Evolutionary conservation across 2,329 filamentous ascomycete species (phyloP), one percentile per base, ranked within the genome.

Genomic region (Rutstroemia sp.): DNA sequence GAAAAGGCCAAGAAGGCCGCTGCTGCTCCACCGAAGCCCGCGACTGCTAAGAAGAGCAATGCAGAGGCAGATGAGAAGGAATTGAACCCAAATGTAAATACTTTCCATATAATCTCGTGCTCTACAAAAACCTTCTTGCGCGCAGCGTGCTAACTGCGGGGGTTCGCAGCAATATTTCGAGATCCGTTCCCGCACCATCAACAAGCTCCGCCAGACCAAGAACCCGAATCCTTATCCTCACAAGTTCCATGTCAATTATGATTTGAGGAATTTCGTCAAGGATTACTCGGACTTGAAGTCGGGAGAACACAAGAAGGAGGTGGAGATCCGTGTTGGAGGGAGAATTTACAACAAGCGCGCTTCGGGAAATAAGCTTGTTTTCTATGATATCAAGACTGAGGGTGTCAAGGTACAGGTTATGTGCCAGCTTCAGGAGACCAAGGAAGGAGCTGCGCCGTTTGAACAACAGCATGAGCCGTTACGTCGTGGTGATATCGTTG

Each of bases 401-500:
- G 87, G 87, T 57, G 78, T 82, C 64, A 88, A 89, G 72, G 79
- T 96, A 48, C 95, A 99, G 77, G 84, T 97, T 62, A 90, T 97
- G 79, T 95, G 90, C 71, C 91, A 96, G 73, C 81, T 88, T 47
- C 86, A 96, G 68, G 83, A 95, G 66, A 81, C 85, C 57, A 81
- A 80, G 57, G 83, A 86, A 63, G 81, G 81, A 49, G 79, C 81
- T 19, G 71, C 76, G 23, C 72, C 85, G 7, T 99, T 97, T 66
- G 87, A 88, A 66, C 83, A 88, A 59, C 92, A 97, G 75, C 94
- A 99, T 70, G 86, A 95, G 67, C 80, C 88, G 71, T 81, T 99
- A 59, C 85, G 92, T 64, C 81, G 92, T 72, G 95, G 94, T 71
- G 95, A 99, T 72, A 89, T 96, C 63, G 88, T 99, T 66, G 94